Conservation (phyloP, 73 alveolate genomes). For the Uronychia setigera region DNA sequence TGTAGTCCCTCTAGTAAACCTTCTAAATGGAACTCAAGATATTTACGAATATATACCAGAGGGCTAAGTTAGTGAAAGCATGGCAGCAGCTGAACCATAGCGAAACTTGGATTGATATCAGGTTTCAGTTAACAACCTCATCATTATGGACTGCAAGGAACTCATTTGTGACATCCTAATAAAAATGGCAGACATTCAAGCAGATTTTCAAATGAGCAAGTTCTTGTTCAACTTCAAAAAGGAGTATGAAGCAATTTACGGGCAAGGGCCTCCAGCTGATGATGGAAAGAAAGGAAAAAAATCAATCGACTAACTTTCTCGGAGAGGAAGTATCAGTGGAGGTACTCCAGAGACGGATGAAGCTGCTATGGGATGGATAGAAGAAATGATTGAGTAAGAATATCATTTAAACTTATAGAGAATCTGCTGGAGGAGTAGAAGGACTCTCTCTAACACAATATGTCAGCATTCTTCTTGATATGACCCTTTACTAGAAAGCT, state of each 20-base stretch:
- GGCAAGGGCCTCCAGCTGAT: neutral
- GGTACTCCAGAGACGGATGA: constrained; percentile 3
- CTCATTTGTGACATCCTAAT: constrained; percentile 55
- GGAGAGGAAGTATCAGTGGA: neutral
- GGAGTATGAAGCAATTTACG: constrained; percentile 15
- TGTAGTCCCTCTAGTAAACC: constrained; percentile 19
- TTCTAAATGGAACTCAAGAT: constrained; percentile 46
- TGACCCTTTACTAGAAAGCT: constrained; percentile 33
- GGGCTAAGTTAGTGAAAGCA: neutral
- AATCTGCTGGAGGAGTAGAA: constrained; percentile 17
- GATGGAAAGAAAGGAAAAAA: neutral
- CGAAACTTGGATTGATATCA: constrained; percentile 27
- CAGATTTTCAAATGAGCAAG: constrained; percentile 30
- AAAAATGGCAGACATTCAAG: constrained; percentile 34
- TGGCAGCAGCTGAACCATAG: neutral
- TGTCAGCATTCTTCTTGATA: constrained; percentile 36
- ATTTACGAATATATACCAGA: neutral
- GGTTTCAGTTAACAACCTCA: constrained; percentile 29
- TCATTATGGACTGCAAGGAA: constrained; percentile 52
- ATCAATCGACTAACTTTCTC: too few relatives aligned
- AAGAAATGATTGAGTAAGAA: constrained; percentile 15
- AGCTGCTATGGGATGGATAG: constrained; percentile 16
- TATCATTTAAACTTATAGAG: constrained; percentile 14
- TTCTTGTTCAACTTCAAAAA: constrained; percentile 49
- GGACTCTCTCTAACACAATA: constrained; percentile 21